These are phyloP conservation scores for Vanderwaltozyma yarrowii DNA, from an alignment of 805 yeast genomes.

Conservation along the genomic window DNA sequence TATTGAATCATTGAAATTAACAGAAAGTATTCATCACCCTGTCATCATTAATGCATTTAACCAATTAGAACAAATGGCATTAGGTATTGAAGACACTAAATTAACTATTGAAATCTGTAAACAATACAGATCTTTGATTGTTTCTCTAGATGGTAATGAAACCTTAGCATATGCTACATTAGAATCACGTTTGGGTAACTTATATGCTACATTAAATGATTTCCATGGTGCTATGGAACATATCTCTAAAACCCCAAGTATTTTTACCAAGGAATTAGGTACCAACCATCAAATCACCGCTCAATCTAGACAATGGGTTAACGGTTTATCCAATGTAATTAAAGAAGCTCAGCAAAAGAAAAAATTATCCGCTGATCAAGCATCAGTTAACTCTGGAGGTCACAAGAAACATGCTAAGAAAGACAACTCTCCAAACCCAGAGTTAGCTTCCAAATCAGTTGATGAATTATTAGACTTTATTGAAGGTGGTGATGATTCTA, in stretches of 20 bases:
- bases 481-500: constrained; percentile 39
- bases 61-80: constrained; percentile 42
- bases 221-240: constrained; percentile 46
- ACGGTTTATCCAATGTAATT: constrained; percentile 38
- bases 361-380: constrained; percentile 19
- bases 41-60: constrained; percentile 49
- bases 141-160: constrained; percentile 42
- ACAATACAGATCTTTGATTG: constrained; percentile 43
- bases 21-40: constrained; percentile 47
- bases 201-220: constrained; percentile 42
- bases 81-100: constrained; percentile 45
- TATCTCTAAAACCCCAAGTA: constrained; percentile 44
- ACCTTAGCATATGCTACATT: constrained; percentile 56
- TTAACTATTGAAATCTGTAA: constrained; percentile 46
- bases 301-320: constrained; percentile 57
- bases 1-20: constrained; percentile 38
- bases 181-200: constrained; percentile 59
- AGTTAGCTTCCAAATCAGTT: constrained; percentile 52
- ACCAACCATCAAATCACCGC: constrained; percentile 55
- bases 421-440: constrained; percentile 35
- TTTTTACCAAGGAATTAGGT: constrained; percentile 53
- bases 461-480: constrained; percentile 66
- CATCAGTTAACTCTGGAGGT: constrained; percentile 12
- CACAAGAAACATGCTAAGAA: constrained; percentile 21
- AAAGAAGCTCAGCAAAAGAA: constrained; percentile 22